Percentiles rank a stretch among this genome's conserved stretches.
Conservation (phyloP, 805 yeast species). For the Candida endomychidarum region DNA sequence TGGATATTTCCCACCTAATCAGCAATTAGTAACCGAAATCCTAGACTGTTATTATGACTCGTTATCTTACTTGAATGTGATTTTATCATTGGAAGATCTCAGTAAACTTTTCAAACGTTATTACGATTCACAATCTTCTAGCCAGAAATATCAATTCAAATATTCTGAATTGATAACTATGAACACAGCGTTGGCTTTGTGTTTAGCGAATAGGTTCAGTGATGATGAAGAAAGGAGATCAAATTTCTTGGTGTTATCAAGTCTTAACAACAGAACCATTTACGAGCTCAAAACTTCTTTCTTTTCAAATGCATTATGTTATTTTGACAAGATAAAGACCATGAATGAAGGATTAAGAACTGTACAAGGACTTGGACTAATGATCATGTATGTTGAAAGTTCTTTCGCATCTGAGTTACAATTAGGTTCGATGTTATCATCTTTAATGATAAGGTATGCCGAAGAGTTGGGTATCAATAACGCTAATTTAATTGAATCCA, state of each 20-base stretch:
- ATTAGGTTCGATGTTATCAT: slow-evolving; percentile 24
- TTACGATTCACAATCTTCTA: slow-evolving; percentile 11
- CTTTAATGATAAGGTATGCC: slow-evolving; percentile 29
- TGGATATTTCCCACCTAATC: slow-evolving; percentile 16
- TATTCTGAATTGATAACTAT: slow-evolving; percentile 32
- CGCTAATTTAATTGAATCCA: slow-evolving; percentile 12
- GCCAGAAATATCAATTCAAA: slow-evolving; percentile 14
- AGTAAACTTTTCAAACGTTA: slow-evolving; percentile 25
- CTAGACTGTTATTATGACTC: slow-evolving; percentile 21
- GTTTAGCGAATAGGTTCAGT: slow-evolving; percentile 18
- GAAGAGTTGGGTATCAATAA: slow-evolving; percentile 32
- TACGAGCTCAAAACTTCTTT: slow-evolving; percentile 17
- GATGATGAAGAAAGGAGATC: slow-evolving; percentile 13
- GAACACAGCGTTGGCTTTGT: slow-evolving; percentile 27
- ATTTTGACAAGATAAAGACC: slow-evolving; percentile 49
- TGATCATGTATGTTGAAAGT: slow-evolving; percentile 37
- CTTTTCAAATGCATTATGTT: slow-evolving; percentile 40
- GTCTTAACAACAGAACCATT: slow-evolving; percentile 13
- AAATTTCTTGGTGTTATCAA: slow-evolving; percentile 14
- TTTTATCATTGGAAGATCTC: slow-evolving; percentile 17
- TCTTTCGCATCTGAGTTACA: slow-evolving; percentile 25
- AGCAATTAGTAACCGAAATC: slow-evolving; percentile 24
- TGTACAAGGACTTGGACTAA: slow-evolving; percentile 49
- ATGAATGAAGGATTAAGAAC: slow-evolving; percentile 50
- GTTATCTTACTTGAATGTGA: slow-evolving; percentile 17